phyloP scores from a whole-genome alignment of 345 rosid genomes.

The Excoecaria agallocha region DNA sequence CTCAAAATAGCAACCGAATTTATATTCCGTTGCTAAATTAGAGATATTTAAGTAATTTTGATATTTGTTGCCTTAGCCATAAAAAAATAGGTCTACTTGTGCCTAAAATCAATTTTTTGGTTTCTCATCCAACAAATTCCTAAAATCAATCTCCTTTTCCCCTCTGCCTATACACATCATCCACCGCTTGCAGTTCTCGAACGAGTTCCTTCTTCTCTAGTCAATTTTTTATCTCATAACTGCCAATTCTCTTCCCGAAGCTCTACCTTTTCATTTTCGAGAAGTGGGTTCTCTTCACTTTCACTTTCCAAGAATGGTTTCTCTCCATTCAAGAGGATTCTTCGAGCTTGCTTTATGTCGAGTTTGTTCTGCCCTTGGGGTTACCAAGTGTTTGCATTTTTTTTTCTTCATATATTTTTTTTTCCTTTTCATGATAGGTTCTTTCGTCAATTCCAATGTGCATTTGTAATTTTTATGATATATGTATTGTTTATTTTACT shows the following conservation, averaged over 20 bases:
- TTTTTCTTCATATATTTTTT: neutral
- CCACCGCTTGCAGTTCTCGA: too few species aligned
- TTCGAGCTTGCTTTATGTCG: constrained; percentile 51
- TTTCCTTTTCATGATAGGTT: neutral
- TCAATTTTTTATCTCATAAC: constrained; percentile 38
- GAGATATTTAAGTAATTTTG: too few species aligned
- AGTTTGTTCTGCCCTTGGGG: constrained; percentile 36
- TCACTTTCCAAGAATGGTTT: constrained; percentile 34
- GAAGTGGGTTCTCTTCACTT: constrained; percentile 25
- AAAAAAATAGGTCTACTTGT: too few species aligned
- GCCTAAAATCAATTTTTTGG: too few species aligned
- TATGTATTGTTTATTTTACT: neutral
- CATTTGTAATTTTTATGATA: constrained; percentile 5
- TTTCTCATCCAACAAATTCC: too few species aligned
- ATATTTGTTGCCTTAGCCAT: too few species aligned
- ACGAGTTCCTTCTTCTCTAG: constrained; percentile 30
- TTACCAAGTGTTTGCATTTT: neutral
- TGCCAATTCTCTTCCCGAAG: constrained; percentile 29
- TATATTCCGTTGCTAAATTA: too few species aligned
- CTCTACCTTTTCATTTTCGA: constrained; percentile 15
- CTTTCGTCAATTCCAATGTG: neutral
- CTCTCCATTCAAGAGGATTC: constrained; percentile 45
- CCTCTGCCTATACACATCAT: too few species aligned
- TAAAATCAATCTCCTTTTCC: too few species aligned
- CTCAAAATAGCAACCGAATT: too few species aligned